Conservation (phyloP, 306 rosid species). For the Nissolia schottii region DNA sequence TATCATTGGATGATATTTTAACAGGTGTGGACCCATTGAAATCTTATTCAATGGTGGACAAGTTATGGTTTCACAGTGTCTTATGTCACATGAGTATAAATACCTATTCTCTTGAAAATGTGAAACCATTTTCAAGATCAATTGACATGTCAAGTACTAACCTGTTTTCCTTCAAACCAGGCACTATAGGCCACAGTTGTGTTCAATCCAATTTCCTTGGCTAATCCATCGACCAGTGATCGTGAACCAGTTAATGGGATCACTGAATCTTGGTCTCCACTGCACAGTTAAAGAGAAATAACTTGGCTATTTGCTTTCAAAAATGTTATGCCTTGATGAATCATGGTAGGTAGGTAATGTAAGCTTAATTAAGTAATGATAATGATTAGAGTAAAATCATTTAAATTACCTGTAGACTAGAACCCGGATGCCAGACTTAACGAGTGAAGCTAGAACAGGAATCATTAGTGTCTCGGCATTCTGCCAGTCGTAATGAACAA, state of each 20-base stretch:
- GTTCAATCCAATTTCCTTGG: conserved; percentile 34
- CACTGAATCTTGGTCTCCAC: conserved; percentile 52
- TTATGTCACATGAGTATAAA: too few species aligned
- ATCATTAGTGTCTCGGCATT: conserved; percentile 39
- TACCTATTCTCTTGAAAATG: too few species aligned
- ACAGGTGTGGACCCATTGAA: too few species aligned
- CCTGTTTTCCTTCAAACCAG: conserved; percentile 59
- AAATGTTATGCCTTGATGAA: not conserved
- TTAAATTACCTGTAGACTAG: conserved; percentile 46
- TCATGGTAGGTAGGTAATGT: not conserved
- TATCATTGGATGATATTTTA: too few species aligned
- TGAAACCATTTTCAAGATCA: not conserved
- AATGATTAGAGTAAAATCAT: too few species aligned
- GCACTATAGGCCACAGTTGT: conserved; percentile 44
- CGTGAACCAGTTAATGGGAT: conserved; percentile 47
- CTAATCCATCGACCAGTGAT: conserved; percentile 33
- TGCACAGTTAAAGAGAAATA: conserved; percentile 1
- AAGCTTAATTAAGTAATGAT: too few species aligned
- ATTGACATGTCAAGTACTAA: not conserved
- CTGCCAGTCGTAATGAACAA: conserved; percentile 29
- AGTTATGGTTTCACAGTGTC: too few species aligned
- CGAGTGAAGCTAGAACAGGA: conserved; percentile 33
- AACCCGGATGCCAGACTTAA: conserved; percentile 41
- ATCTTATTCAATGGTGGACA: too few species aligned
- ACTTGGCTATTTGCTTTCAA: not conserved